Evolutionary conservation across 2,329 filamentous ascomycete species (phyloP).

Genomic region (Verticillium alfalfae): DNA sequence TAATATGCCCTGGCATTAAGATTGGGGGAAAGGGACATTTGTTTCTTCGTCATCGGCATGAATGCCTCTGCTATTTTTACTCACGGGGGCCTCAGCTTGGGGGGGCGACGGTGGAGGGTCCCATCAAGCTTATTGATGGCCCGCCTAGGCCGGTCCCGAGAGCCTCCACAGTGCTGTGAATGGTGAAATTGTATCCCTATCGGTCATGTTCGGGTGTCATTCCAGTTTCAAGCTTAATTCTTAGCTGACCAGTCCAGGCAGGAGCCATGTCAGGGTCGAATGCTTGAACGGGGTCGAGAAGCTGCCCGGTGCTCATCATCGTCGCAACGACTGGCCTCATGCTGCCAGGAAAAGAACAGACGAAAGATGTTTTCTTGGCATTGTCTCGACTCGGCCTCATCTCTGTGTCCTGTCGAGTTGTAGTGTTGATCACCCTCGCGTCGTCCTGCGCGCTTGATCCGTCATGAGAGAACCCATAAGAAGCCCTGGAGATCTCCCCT

Average conservation of each 20-base stretch:
- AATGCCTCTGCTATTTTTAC: not conserved
- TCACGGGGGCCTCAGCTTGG: not conserved
- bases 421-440: not conserved
- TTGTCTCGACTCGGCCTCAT: not conserved
- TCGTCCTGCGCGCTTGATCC: not conserved
- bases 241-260: not conserved
- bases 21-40: not conserved
- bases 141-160: not conserved
- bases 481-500: not conserved
- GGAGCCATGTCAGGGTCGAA: not conserved
- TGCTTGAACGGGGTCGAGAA: not conserved
- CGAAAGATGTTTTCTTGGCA: not conserved
- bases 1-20: too few relatives aligned
- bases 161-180: not conserved
- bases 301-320: not conserved
- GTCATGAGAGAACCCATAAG: not conserved
- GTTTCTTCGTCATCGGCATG: not conserved
- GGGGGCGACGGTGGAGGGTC: not conserved
- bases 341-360: not conserved
- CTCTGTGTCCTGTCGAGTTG: not conserved
- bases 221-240: not conserved
- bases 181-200: not conserved
- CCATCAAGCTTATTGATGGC: not conserved
- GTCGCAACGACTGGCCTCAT: not conserved
- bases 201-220: not conserved